phyloP scores from a whole-genome alignment of 1,139 yeast species.

The Geotrichum siamense region DNA sequence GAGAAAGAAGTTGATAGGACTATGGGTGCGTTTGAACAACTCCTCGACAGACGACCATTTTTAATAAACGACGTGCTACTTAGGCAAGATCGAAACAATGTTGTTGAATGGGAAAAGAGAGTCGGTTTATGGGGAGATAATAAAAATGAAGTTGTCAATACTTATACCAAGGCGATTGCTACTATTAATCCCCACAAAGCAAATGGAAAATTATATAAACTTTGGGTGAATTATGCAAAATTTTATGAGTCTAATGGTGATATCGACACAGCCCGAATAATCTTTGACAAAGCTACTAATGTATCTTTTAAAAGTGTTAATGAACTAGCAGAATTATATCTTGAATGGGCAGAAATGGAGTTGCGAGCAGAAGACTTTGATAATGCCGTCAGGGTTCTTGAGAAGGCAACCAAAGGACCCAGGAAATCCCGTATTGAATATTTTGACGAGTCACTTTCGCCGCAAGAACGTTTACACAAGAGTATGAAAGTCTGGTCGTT shows the following conservation, averaged over 20 bases:
- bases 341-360: constrained; percentile 66
- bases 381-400: constrained; percentile 48
- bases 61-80: constrained; percentile 59
- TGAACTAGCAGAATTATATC: constrained; percentile 63
- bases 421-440: constrained; percentile 33
- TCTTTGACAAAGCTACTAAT: constrained; percentile 58
- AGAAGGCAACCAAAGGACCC: constrained; percentile 46
- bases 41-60: constrained; percentile 50
- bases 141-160: constrained; percentile 42
- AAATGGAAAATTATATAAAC: constrained; percentile 32
- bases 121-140: constrained; percentile 40
- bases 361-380: constrained; percentile 45
- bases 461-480: constrained; percentile 55
- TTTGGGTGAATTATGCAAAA: constrained; percentile 68
- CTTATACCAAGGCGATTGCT: constrained; percentile 63
- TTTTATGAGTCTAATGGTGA: constrained; percentile 54
- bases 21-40: constrained; percentile 47
- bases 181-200: constrained; percentile 58
- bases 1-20: constrained; percentile 39
- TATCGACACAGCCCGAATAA: constrained; percentile 52
- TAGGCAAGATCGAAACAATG: constrained; percentile 54
- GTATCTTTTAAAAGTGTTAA: constrained; percentile 60
- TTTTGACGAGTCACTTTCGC: constrained; percentile 43
- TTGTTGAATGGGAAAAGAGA: constrained; percentile 64
- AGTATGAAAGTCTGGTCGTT: constrained; percentile 64